Evolutionary conservation across 2,329 filamentous ascomycete species (phyloP), one percentile per base, ranked within the genome.

Genomic region (Xylaria sp.): DNA sequence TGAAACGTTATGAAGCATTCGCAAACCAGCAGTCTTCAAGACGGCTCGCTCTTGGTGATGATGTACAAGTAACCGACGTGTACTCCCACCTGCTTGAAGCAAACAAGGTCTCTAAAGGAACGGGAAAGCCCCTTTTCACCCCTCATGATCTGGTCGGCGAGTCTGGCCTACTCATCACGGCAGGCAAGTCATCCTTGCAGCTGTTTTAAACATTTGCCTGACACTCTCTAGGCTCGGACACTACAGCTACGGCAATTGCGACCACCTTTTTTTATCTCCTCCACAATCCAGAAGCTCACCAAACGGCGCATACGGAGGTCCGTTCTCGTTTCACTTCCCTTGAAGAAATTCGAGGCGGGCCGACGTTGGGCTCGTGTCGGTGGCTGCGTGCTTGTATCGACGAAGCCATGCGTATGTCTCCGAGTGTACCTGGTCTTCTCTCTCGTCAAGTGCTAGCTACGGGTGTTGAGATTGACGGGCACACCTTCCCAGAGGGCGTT

Each of bases 1-100:
- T n/a, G n/a, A n/a, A n/a, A n/a, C n/a, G n/a, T n/a, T n/a, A n/a
- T n/a, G n/a, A n/a, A n/a, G n/a, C n/a, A n/a, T n/a, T n/a, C n/a
- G n/a, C n/a, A n/a, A n/a, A n/a, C n/a, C n/a, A n/a, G n/a, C n/a
- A n/a, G n/a, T n/a, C n/a, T n/a, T n/a, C n/a, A n/a, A n/a, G n/a
- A n/a, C 44, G 81, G 88, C 68, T 82, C 79, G 59, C 81, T 88
- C 74, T 87, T 22, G 86, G 86, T 21, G 84, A 85, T 59, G 84
- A 82, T 60, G 85, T 81, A 44, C 85, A 84, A 63, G 86, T 87
- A 34, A 84, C 86, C 52, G 88, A 91, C 67, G 90, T 91, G 75
- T 90, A 91, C 74, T 86, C 89, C 71, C 86, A 90, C 69, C 79
- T 91, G 9, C 80, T 91, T 55, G 86, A 86, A 65, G 87, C 88